Evolutionary conservation across 352 stramenopile species (phyloP).

Genomic region (Elongisporangium senticosum): DNA sequence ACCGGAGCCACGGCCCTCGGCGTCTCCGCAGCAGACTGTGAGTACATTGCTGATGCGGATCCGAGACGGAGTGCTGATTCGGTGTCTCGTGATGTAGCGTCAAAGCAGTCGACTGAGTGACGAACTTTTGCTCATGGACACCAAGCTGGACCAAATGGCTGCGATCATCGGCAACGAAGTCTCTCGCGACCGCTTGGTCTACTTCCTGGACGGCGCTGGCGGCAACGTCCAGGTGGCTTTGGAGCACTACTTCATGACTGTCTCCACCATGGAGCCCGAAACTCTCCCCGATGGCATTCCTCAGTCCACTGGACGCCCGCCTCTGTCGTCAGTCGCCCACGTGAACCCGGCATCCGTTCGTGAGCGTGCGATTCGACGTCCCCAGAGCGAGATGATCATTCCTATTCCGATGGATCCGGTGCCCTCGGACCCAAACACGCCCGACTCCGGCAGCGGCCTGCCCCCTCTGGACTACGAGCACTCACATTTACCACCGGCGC

Average conservation of each 20-base stretch:
- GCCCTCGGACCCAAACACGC: slow-evolving; percentile 14
- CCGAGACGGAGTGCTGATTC: not conserved
- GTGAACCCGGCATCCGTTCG: not conserved
- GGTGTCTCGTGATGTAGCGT: not conserved
- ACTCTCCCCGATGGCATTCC: not conserved
- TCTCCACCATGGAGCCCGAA: slow-evolving; percentile 32
- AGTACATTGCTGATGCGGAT: not conserved
- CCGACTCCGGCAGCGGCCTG: slow-evolving; percentile 4
- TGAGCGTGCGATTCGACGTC: slow-evolving; percentile 15
- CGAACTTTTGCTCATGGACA: slow-evolving; percentile 61
- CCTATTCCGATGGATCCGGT: slow-evolving; percentile 49
- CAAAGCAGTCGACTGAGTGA: slow-evolving; percentile 12
- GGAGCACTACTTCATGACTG: slow-evolving; percentile 87
- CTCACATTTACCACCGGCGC: slow-evolving; percentile 1
- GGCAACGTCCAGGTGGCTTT: slow-evolving; percentile 81
- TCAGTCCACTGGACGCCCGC: not conserved
- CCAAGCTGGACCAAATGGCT: slow-evolving; percentile 83
- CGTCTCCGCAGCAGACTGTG: not conserved
- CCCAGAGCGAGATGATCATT: slow-evolving; percentile 65
- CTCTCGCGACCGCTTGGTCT: slow-evolving; percentile 59
- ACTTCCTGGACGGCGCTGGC: slow-evolving; percentile 75
- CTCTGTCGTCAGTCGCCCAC: not conserved
- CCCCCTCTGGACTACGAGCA: not conserved
- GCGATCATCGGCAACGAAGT: slow-evolving; percentile 72
- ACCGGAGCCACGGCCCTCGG: not conserved